Conservation (phyloP, 2,329 filamentous ascomycete species). For the Venturia asperata region DNA sequence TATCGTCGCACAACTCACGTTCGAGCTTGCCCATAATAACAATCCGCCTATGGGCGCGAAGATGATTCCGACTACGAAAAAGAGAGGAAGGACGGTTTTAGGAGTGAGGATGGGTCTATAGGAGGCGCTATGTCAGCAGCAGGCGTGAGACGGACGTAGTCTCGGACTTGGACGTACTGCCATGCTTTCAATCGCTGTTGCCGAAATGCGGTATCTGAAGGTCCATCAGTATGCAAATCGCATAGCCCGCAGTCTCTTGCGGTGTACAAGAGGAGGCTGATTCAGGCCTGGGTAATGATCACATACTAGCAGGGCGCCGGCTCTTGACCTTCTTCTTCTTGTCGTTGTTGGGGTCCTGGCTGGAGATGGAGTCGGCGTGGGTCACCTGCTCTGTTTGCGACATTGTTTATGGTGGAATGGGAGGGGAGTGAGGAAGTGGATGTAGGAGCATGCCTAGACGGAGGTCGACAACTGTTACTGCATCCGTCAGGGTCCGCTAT, state of each 20-base stretch:
- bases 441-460: background rate
- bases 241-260: background rate
- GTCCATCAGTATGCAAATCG: background rate
- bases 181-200: conserved; percentile 97
- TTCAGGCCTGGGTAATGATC: background rate
- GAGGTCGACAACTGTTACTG: background rate
- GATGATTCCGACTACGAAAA: conserved; percentile 84
- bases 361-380: conserved; percentile 20
- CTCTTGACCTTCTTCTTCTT: conserved; percentile 80
- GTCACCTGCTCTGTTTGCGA: conserved; percentile 20
- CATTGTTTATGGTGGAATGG: conserved; percentile 10
- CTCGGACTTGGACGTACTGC: conserved; percentile 60
- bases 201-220: conserved; percentile 89
- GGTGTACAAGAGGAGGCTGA: conserved; percentile 13
- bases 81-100: conserved; percentile 84
- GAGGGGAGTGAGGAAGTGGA: background rate
- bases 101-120: conserved; percentile 84
- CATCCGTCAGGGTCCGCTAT: conserved; percentile 6
- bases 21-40: conserved; percentile 75
- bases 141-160: background rate
- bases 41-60: conserved; percentile 89
- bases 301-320: conserved; percentile 79
- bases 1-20: conserved; percentile 42
- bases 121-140: conserved; percentile 34
- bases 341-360: conserved; percentile 25